phyloP scores from a whole-genome alignment of 345 rosid genomes.

The Euphorbia lathyris region DNA sequence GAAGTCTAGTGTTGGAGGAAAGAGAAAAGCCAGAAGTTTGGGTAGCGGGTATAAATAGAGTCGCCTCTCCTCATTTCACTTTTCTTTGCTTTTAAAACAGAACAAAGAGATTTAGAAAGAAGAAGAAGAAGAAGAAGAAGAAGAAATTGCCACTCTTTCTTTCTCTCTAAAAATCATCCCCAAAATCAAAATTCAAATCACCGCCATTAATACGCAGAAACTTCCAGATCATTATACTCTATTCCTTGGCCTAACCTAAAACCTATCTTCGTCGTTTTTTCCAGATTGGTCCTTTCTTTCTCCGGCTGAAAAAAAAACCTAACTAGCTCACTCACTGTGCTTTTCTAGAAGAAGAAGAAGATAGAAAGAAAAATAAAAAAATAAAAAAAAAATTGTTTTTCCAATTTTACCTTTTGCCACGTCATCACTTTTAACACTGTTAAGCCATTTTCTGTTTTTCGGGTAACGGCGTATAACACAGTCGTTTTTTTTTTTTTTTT shows the following conservation, averaged over 20 bases:
- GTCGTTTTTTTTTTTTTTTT: too few species aligned
- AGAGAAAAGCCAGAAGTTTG: neutral
- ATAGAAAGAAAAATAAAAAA: too few species aligned
- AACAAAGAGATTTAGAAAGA: constrained; percentile 20
- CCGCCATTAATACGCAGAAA: constrained; percentile 11
- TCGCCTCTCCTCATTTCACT: neutral
- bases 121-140: too few species aligned
- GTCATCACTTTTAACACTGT: too few species aligned
- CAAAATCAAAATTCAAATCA: neutral
- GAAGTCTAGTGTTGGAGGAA: constrained; percentile 5
- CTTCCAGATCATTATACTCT: constrained; percentile 28
- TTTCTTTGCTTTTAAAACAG: constrained; percentile 36
- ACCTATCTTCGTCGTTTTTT: too few species aligned
- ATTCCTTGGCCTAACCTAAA: neutral
- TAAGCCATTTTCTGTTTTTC: too few species aligned
- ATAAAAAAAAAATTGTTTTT: too few species aligned
- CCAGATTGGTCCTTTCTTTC: constrained; percentile 10
- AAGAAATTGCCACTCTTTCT: constrained; percentile 29
- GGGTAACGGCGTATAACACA: too few species aligned
- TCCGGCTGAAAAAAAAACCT: neutral
- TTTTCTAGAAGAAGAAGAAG: too few species aligned
- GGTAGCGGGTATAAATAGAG: too few species aligned
- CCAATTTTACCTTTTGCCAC: too few species aligned
- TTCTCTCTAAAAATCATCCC: constrained; percentile 1
- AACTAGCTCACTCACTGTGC: neutral